Percentiles rank a stretch among this genome's conserved stretches.
Conservation (phyloP, 495 filamentous ascomycete genomes). For the Diplogelasinospora grovesii region DNA sequence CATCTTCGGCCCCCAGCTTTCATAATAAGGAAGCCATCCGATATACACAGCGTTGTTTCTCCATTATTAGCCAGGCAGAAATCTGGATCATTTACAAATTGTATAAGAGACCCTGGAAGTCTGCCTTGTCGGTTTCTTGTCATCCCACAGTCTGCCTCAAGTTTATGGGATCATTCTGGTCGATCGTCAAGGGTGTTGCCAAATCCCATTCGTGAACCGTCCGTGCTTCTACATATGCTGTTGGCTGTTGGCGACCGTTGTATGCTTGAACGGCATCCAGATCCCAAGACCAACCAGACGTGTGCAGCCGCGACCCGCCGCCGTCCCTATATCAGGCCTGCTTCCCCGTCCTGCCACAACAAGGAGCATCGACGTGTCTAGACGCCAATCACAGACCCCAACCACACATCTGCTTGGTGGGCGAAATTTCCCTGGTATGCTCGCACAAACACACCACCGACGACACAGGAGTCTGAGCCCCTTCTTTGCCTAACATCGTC, state of each 20-base stretch:
- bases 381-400: constrained; percentile 28
- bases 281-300: no score
- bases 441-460: constrained; percentile 17
- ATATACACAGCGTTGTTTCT: constrained; percentile 16
- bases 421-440: constrained; percentile 12
- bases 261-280: constrained; percentile 10
- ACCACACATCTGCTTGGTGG: constrained; percentile 13
- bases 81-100: constrained; percentile 17
- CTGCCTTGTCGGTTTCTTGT: constrained; percentile 20
- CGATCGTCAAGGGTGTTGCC: constrained; percentile 4
- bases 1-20: constrained; percentile 25
- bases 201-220: constrained; percentile 3
- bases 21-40: constrained; percentile 15
- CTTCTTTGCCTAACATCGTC: constrained; percentile 12
- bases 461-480: constrained; percentile 6
- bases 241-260: constrained; percentile 5
- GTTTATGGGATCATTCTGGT: constrained; percentile 11
- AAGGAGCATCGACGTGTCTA: constrained; percentile 12
- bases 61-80: constrained; percentile 34
- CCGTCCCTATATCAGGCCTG: constrained; percentile 23
- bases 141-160: constrained; percentile 20
- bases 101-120: constrained; percentile 27
- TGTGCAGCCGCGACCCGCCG: constrained; percentile 9
- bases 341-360: constrained; percentile 14
- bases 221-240: constrained; percentile 4